phyloP scores from a whole-genome alignment of 2,329 filamentous ascomycete genomes.

The Colletotrichum sp. region DNA sequence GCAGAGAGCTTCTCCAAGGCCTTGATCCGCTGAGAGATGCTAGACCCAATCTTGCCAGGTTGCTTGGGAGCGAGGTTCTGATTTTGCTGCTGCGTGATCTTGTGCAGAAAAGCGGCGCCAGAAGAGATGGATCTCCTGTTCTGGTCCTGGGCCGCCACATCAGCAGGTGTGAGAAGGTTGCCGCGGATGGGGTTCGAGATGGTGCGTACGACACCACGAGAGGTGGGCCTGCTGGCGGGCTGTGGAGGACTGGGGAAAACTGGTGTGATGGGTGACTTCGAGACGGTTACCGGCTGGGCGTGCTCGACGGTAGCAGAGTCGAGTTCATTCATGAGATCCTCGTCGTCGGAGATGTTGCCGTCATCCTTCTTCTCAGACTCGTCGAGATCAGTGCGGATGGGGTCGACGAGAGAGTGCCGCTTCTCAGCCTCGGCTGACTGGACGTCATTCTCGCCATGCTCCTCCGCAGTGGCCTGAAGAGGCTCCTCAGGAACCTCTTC shows the following conservation, averaged over 20 bases:
- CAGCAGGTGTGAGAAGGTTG: constrained; percentile 48
- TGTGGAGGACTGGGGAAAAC: constrained; percentile 50
- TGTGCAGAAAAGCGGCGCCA: constrained; percentile 61
- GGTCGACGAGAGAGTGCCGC: constrained; percentile 49
- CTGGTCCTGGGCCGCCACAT: constrained; percentile 47
- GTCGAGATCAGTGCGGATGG: constrained; percentile 58
- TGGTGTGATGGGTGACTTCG: constrained; percentile 81
- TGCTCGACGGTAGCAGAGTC: constrained; percentile 82
- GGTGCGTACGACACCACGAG: constrained; percentile 45
- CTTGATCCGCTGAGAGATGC: constrained; percentile 94
- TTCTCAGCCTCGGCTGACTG: constrained; percentile 33
- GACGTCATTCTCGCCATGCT: constrained; percentile 28
- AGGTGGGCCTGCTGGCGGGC: constrained; percentile 4
- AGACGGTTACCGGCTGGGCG: constrained; percentile 79
- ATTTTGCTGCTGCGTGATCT: constrained; percentile 56
- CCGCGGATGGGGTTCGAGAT: constrained; percentile 47
- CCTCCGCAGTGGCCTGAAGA: constrained; percentile 13
- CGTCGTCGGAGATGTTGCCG: constrained; percentile 69
- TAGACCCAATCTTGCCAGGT: constrained; percentile 77
- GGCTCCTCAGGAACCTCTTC: neutral
- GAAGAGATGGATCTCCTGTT: constrained; percentile 57
- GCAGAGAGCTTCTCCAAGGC: constrained; percentile 81
- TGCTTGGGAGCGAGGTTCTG: constrained; percentile 69
- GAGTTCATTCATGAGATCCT: constrained; percentile 84
- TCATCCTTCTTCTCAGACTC: constrained; percentile 38